Evolutionary conservation across 2,329 filamentous ascomycete genomes (phyloP).

Genomic region (Verruconis gallopava): DNA sequence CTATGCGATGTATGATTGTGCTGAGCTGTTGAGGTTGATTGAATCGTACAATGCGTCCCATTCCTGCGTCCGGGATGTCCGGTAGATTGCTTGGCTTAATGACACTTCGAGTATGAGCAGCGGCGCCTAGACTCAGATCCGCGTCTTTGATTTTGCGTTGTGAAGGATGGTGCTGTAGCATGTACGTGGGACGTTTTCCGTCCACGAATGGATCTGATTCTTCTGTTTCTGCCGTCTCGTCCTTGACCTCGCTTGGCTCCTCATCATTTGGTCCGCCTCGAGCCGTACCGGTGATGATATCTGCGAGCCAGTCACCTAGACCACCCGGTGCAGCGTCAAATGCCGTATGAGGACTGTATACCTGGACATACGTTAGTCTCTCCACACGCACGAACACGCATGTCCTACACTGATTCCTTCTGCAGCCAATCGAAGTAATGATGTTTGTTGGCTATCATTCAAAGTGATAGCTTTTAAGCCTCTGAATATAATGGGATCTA

Average conservation of each 20-base stretch:
- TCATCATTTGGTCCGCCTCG: too few relatives aligned
- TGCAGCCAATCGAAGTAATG: constrained; percentile 67
- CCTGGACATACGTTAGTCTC: constrained; percentile 15
- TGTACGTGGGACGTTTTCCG: constrained; percentile 25
- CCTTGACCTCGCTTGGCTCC: constrained; percentile 18
- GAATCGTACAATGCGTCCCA: constrained; percentile 49
- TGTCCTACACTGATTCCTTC: constrained; percentile 61
- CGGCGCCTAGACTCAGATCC: constrained; percentile 20
- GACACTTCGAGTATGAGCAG: constrained; percentile 37
- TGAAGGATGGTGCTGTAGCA: constrained; percentile 37
- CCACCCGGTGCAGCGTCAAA: constrained; percentile 77
- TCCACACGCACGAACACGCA: not conserved
- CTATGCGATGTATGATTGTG: constrained; percentile 49
- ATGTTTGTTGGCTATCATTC: constrained; percentile 72
- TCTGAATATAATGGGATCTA: constrained; percentile 93
- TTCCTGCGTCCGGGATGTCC: constrained; percentile 39
- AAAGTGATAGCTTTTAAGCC: constrained; percentile 81
- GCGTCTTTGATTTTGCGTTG: constrained; percentile 23
- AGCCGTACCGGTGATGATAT: constrained; percentile 56
- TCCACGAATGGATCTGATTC: constrained; percentile 23
- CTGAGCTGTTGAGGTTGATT: constrained; percentile 38
- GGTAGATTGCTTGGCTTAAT: constrained; percentile 37
- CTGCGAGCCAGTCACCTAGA: constrained; percentile 87
- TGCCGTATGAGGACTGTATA: constrained; percentile 93
- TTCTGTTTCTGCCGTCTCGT: constrained; percentile 20